Evolutionary conservation across 176 grass and related monocot species (phyloP), one percentile per base, ranked within the genome.

Genomic region (Luzula sylvatica): DNA sequence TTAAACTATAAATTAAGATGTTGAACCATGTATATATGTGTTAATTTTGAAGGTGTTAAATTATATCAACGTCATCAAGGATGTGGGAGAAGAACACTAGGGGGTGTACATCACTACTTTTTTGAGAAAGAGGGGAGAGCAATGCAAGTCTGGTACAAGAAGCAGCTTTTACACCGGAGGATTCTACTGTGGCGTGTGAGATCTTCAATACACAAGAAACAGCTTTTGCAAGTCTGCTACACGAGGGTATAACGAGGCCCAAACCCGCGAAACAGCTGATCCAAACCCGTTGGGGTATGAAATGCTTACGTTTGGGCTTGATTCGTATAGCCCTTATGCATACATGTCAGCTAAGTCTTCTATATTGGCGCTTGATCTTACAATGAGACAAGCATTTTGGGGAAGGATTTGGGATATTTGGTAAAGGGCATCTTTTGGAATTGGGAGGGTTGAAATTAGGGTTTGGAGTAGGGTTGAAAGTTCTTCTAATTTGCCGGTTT

Each of bases 321-420:
- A 95, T 21, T 95, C 84, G 27, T 95, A 95, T 16, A 95, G 71
- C 11, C 90, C 90, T 38, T 83, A 83, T 42, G 90, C 90, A 61
- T 83, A 95, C 84, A 95, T 95, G 26, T 83, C 90, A 52, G 90
- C 90, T 50, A 95, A 56, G 75, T 95, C 90, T 66, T 95, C 90
- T 18, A 95, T 76, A 61, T 95, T 95, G 55, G 90, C 90, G 53
- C 77, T 95, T 57, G 90, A 95, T 68, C 90, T 84, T 32, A 85
- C 90, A 11, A 95, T 95, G 16, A 95, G 71, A 22, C 83, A 70
- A 11, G 35, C 45, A 62, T 82, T 72, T 42, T 50, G 54, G 20
- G 75, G 64, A 25, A 95, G 65, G 40, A 76, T 67, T 56, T 29
- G 71, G 56, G 61, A 65, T 42, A 95, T 46, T 50, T 75, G 61